Base-by-base conservation (phyloP, 306 rosid species). In the Canavalia ensiformis region DNA sequence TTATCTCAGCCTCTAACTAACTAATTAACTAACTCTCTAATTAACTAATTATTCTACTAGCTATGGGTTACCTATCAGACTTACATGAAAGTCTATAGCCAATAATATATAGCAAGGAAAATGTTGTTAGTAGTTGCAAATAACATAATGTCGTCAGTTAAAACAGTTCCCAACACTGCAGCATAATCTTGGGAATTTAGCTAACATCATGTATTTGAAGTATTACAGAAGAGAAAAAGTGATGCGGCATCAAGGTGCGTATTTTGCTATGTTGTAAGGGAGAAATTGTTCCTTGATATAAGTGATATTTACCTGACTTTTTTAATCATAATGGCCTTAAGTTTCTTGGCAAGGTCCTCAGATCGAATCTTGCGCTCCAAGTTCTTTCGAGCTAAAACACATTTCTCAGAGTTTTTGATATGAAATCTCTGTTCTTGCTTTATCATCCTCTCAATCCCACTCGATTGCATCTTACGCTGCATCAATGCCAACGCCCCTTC, bases 361-460 rank as follows among this genome's bases (percentile, higher is more conserved):
- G 97, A 91, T 30, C 81, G 88, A 51, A 95, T 34, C 81, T 70
- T 91, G 7, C 68, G 88, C 83, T 93, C 90, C 74, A 95, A 85
- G 39, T 68, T 85, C 86, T 93, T 91, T 64, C 82, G 80, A 7
- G 99, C 96, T 84, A 93, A 79, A 44, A 91, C 84, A 2, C 97
- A 93, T 86, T 91, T 95, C 92, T 93, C 97, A 4, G 98, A 95
- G 88, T 93, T 93, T 88, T 95, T 95, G 70, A 95, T 71, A 74
- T 95, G 98, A 81, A 84, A 89, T 44, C 81, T 84, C 71, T 89
- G 94, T 82, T 87, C 91, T 0, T 30, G 67, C 89, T 88, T 91
- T 65, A 95, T 89, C 89, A 95, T 62, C 76, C 99, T 81, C 86
- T 95, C 99, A 6, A 95, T 90, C 54, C 99, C 99, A 49, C 99